A percentile compares a stretch with the other conserved stretches of the same genome.
Conservation (phyloP, 78 protist species). For the Bigelowiella natans region DNA sequence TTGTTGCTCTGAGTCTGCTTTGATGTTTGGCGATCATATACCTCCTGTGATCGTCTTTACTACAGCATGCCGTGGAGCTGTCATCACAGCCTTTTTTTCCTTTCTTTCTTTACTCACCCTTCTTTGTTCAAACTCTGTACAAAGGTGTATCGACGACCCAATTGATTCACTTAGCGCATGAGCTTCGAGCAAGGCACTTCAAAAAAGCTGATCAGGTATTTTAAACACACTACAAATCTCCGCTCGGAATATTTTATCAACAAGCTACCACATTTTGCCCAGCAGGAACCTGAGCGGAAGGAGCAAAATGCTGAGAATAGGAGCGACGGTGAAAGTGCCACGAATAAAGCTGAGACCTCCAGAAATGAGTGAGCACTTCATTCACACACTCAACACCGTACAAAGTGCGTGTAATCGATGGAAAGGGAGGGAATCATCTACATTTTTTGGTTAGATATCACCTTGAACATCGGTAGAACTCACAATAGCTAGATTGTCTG, state of each 20-base stretch:
- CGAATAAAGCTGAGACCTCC: not conserved
- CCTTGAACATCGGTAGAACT: too few species aligned
- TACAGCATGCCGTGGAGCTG: too few species aligned
- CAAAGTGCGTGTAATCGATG: too few species aligned
- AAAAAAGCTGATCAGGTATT: not conserved
- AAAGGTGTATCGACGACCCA: not conserved
- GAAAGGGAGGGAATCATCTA: too few species aligned
- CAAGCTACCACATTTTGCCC: not conserved
- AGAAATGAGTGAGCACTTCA: not conserved
- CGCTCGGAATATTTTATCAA: too few species aligned
- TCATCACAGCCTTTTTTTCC: not conserved
- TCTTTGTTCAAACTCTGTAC: not conserved
- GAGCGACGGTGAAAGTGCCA: not conserved
- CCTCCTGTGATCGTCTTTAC: too few species aligned
- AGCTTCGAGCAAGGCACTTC: not conserved
- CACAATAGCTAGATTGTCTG: too few species aligned
- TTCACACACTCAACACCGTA: not conserved
- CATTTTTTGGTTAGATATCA: too few species aligned
- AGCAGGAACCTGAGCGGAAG: not conserved
- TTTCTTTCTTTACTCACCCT: not conserved
- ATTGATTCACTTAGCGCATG: not conserved
- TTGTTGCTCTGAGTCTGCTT: too few species aligned
- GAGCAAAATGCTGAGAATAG: not conserved
- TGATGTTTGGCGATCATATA: too few species aligned
- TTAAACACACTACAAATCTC: too few species aligned